Conservation (phyloP, 148 eudicot genomes). For the Mesembryanthemum crystallinum region DNA sequence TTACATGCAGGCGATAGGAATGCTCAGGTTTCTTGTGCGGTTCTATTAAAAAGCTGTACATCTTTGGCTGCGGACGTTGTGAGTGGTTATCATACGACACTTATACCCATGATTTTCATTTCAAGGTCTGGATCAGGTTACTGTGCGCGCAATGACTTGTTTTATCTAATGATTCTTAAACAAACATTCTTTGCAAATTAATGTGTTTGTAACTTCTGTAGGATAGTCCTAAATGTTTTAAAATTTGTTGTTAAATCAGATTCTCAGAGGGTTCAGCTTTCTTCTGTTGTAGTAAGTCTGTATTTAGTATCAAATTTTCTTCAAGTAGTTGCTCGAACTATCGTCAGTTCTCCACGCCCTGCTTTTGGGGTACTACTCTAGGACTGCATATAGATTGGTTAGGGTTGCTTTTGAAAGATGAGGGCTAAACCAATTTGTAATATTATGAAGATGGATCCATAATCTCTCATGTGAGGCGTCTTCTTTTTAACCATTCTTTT, state of each 20-base stretch:
- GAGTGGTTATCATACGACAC: conserved; percentile 66
- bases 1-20: conserved; percentile 85
- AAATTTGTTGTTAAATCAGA: not conserved
- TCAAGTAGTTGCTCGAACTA: not conserved
- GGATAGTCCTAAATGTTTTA: not conserved
- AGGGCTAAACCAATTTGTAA: not conserved
- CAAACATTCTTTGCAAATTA: not conserved
- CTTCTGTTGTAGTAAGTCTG: not conserved
- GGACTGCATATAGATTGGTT: not conserved
- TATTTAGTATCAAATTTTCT: not conserved
- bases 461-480: not conserved
- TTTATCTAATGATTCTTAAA: not conserved
- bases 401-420: not conserved
- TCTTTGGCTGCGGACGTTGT: conserved; percentile 73
- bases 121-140: conserved; percentile 55
- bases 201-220: not conserved
- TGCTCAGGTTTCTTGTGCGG: conserved; percentile 82
- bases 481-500: not conserved
- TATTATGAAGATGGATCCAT: not conserved
- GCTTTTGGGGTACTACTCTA: not conserved
- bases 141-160: not conserved
- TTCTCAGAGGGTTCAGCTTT: not conserved
- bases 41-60: conserved; percentile 74
- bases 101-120: conserved; percentile 75
- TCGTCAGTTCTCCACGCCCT: not conserved